Base-by-base conservation (phyloP, 2,329 filamentous ascomycete genomes). In the Monosporascus ibericus region DNA sequence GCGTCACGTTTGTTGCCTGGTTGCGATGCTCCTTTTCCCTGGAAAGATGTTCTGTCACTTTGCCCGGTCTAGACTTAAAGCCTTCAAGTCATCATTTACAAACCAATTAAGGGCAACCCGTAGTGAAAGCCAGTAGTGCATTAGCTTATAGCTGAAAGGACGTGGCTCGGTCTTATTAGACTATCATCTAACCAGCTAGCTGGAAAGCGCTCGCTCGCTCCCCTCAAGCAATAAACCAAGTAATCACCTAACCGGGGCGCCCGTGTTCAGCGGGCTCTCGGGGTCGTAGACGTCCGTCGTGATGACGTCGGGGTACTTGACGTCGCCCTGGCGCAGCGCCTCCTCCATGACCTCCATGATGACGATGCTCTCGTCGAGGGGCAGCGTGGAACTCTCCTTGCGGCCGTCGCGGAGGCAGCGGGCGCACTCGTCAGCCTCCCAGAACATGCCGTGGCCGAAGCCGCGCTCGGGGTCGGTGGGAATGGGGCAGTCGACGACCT, bases 381-480 rank as follows among this genome's bases (percentile, higher is more conserved):
- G 82, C 70, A 94, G 72, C 14, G 78, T 79, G 47, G 80, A 77
- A 66, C 89, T 90, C 75, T 95, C 86, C 63, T 85, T 80, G 71
- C 83, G 84, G 22, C 90, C 88, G 66, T 94, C 90, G 44, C 86
- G 77, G 52, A 95, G 65, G 59, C 87, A 89, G 46, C 85, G 77
- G 27, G 86, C 88, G 58, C 82, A 86, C 74, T 90, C 88, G 67
- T 92, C 88, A 1, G 89, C 89, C 68, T 92, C 87, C 86, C 86
- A 92, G 72, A 90, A 94, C 88, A 95, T 94, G 48, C 90, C 90
- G 58, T 90, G 86, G 11, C 89, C 90, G 72, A 73, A 78, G 58
- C 71, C 65, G 34, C 75, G 71, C 58, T 70, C 72, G 24, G 69
- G 61, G 61, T 83, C 79, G 51, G 67, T 65, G 40, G 80, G 80